Evolutionary conservation across 176 grass and related monocot species (phyloP), one percentile per base, ranked within the genome.

Genomic region (Eremochloa ophiuroides): DNA sequence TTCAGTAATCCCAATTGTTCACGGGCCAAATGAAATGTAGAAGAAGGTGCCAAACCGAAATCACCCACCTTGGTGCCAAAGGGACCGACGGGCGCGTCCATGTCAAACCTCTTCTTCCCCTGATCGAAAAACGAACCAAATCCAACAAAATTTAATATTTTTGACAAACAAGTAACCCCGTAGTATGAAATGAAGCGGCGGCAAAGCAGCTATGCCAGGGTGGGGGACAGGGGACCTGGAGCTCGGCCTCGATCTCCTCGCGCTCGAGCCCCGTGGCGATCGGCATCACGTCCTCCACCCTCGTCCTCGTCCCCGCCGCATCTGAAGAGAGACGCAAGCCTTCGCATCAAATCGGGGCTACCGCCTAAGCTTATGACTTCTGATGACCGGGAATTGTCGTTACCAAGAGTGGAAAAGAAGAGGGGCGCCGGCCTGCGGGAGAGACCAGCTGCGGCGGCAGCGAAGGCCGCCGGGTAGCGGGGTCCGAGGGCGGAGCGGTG

Each of bases 71-170:
- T 97, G 31, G 94, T 97, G 53, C 88, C 94, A 20, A 97, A 97
- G 15, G 88, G 88, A 26, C 94, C 84, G 2, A 77, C 64, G 8
- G 88, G 91, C 5, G 78, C 86, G 75, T 97, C 94, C 86, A 93
- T 86, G 56, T 97, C 91, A 65, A 91, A 93, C 30, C 91, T 85
- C 86, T 93, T 97, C 77, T 87, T 84, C 3, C 86, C 88, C 86
- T 93, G 37, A 14, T 83, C 10, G 18, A 65, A 35, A 31, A 83
- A 64, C 10, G 31, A 48, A 92, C 55, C 11, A 72, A 80, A 80
- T 11, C 69, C 18, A 70, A 62, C 15, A 51, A 67, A 69, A 48
- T 26, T 39, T 6, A n/a, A 2, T 10, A 26, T n/a, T 8, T 67
- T 66, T 66, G 5, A 34, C 8, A 13, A 50, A 29, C 3, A 77